These are phyloP conservation scores for Termitomyces sp. DNA, from an alignment of 768 basidiomycete genomes.

Conservation along the genomic window DNA sequence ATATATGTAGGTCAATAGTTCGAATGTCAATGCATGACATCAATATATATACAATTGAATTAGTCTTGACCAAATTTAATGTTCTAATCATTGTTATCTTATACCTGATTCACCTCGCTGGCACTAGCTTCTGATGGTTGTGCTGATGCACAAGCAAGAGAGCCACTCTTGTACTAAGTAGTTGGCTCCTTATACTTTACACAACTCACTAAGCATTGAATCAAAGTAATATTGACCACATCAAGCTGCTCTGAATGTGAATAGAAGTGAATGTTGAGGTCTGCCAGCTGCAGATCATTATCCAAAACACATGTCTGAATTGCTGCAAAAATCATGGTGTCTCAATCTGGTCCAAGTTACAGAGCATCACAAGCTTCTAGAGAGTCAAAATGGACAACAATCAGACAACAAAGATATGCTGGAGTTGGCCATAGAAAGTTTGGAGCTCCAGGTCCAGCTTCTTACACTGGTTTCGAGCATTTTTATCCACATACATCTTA, in stretches of 20 bases:
- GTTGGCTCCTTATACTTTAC: slow-evolving; percentile 2
- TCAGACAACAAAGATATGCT: slow-evolving; percentile 24
- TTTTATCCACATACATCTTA: slow-evolving; percentile 25
- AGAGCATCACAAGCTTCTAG: neutral
- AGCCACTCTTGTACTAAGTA: slow-evolving; percentile 20
- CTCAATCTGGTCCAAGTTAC: neutral
- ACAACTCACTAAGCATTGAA: slow-evolving; percentile 21
- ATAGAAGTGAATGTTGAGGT: slow-evolving; percentile 20
- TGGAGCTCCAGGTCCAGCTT: neutral
- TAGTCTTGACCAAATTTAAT: no score
- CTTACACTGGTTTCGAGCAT: slow-evolving; percentile 10
- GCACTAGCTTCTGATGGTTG: no score
- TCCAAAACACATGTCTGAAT: slow-evolving; percentile 17
- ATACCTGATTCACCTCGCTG: no score
- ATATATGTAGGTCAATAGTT: no score
- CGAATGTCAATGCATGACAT: no score
- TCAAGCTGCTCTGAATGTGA: slow-evolving; percentile 8
- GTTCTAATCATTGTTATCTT: no score
- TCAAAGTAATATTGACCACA: slow-evolving; percentile 19
- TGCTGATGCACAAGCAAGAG: no score
- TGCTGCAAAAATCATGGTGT: slow-evolving; percentile 21
- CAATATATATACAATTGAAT: no score
- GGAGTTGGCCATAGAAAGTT: slow-evolving; percentile 30
- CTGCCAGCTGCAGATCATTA: neutral
- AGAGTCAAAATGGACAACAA: slow-evolving; percentile 15